phyloP scores from a whole-genome alignment of 139 green algal genomes.

The Marvania coccoides region DNA sequence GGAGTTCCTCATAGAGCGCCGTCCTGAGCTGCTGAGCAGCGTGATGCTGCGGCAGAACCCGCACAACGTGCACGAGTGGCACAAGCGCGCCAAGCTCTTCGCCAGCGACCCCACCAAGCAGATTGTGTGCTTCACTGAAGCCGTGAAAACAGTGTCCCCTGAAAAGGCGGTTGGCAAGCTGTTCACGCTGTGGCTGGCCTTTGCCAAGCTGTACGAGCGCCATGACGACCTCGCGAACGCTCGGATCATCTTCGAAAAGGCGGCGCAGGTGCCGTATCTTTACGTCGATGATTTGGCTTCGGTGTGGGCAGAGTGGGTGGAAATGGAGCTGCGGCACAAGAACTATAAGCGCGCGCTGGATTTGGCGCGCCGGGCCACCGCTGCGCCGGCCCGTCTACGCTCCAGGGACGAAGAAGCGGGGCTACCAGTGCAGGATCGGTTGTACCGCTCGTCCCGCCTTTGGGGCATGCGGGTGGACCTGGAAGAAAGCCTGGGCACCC shows the following conservation, averaged over 20 bases:
- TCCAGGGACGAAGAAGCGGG: slow-evolving; percentile 43
- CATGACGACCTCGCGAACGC: slow-evolving; percentile 88
- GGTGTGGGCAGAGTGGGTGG: slow-evolving; percentile 90
- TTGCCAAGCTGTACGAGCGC: slow-evolving; percentile 96
- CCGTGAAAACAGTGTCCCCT: slow-evolving; percentile 84
- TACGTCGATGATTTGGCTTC: slow-evolving; percentile 91
- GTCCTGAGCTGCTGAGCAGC: slow-evolving; percentile 78
- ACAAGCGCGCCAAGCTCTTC: slow-evolving; percentile 92
- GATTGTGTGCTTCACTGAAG: slow-evolving; percentile 91
- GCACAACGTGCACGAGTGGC: slow-evolving; percentile 95
- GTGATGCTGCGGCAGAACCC: slow-evolving; percentile 98
- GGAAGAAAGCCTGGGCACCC: slow-evolving; percentile 88
- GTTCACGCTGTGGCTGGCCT: slow-evolving; percentile 81
- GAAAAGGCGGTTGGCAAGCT: slow-evolving; percentile 74
- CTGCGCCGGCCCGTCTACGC: slow-evolving; percentile 24
- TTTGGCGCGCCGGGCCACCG: slow-evolving; percentile 65
- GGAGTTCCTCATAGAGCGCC: slow-evolving; percentile 76
- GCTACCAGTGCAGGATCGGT: slow-evolving; percentile 67
- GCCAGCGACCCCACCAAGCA: slow-evolving; percentile 72
- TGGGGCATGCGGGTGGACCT: slow-evolving; percentile 89
- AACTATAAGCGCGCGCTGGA: slow-evolving; percentile 80
- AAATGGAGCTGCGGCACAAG: slow-evolving; percentile 96
- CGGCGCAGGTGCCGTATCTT: slow-evolving; percentile 62
- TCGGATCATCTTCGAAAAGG: slow-evolving; percentile 89
- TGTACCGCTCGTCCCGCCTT: slow-evolving; percentile 73